Evolutionary conservation across 164 flowering plant species (phyloP).

Genomic region (Liriodendron chinense): DNA sequence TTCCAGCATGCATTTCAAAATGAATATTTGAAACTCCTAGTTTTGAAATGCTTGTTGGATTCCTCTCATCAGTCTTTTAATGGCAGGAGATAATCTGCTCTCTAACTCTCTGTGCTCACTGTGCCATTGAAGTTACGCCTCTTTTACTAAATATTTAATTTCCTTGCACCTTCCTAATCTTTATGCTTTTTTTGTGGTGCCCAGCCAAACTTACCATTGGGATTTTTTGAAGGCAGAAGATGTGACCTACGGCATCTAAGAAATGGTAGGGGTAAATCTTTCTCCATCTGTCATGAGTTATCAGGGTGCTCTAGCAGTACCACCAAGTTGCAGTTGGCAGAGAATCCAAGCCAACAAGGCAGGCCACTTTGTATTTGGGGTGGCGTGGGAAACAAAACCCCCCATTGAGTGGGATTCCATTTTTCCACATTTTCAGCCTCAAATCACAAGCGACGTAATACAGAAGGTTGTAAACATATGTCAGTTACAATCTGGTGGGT

Average conservation of each 20-base stretch:
- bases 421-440: background rate
- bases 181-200: constrained; percentile 10
- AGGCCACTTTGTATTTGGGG: background rate
- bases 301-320: background rate
- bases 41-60: background rate
- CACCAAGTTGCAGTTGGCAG: background rate
- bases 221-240: constrained; percentile 22
- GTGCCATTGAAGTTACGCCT: background rate
- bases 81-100: background rate
- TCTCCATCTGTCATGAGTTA: constrained; percentile 4
- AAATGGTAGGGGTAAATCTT: constrained; percentile 44
- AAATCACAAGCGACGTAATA: background rate
- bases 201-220: constrained; percentile 38
- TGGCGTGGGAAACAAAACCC: background rate
- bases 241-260: constrained; percentile 25
- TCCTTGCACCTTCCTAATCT: constrained; percentile 2
- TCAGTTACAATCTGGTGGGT: background rate
- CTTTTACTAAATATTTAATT: background rate
- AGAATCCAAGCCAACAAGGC: background rate
- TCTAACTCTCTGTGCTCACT: background rate
- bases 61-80: background rate
- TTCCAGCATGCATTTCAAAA: background rate
- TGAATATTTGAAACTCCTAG: background rate
- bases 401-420: background rate
- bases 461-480: background rate